These are phyloP conservation scores for Teratosphaeria nubilosa DNA, from an alignment of 2,329 filamentous ascomycete species.

Conservation along the genomic window DNA sequence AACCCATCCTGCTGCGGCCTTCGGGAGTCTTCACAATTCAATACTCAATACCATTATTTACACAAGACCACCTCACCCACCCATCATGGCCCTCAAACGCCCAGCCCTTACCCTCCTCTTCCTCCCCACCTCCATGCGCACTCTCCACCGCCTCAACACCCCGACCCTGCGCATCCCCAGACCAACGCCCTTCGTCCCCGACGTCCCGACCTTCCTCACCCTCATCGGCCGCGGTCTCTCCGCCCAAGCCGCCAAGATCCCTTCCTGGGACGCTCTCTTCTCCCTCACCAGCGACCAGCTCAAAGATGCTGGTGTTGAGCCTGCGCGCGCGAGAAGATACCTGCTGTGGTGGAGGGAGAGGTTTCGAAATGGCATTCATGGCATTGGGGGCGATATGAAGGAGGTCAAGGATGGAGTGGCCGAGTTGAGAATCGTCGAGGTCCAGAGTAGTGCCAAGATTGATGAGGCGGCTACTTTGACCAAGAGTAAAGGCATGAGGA, in stretches of 20 bases:
- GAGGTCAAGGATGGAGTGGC: conserved; percentile 56
- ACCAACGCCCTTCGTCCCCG: conserved; percentile 76
- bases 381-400: conserved; percentile 71
- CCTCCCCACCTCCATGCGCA: conserved; percentile 1
- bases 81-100: conserved; percentile 20
- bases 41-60: neutral
- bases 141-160: conserved; percentile 23
- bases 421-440: conserved; percentile 48
- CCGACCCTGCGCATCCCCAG: conserved; percentile 45
- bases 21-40: neutral
- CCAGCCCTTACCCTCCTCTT: conserved; percentile 10
- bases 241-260: conserved; percentile 75
- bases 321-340: conserved; percentile 70
- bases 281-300: conserved; percentile 67
- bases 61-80: neutral
- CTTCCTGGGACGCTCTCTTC: conserved; percentile 85
- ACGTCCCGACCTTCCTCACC: conserved; percentile 75
- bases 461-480: conserved; percentile 37
- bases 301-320: conserved; percentile 75
- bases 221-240: conserved; percentile 82
- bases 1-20: neutral
- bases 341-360: conserved; percentile 79
- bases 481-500: conserved; percentile 44
- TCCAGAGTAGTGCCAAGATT: conserved; percentile 31
- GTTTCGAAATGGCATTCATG: conserved; percentile 67